Evolutionary conservation across 139 green algal genomes (phyloP).

Genomic region (Chlorella sorokiniana): DNA sequence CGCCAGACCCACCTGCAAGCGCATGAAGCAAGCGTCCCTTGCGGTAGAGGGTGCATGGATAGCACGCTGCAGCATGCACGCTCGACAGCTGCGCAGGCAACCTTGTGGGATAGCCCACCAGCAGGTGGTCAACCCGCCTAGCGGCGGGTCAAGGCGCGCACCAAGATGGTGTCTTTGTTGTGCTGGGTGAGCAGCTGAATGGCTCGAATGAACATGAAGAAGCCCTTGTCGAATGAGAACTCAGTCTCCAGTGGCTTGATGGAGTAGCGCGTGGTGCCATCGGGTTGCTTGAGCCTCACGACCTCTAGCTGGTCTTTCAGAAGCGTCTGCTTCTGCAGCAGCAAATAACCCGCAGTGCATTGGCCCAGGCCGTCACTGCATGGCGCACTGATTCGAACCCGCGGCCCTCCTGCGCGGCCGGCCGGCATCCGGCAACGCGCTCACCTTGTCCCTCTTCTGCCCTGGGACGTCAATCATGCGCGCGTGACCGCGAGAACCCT

Average conservation of each 20-base stretch:
- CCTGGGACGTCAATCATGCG: not conserved
- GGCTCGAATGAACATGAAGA: conserved; percentile 83
- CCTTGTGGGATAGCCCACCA: not conserved
- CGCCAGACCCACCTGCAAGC: conserved; percentile 83
- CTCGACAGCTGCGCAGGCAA: not conserved
- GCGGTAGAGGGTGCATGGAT: too few relatives aligned
- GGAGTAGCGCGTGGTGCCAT: conserved; percentile 62
- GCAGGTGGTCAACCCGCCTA: not conserved
- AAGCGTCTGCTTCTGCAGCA: conserved; percentile 42
- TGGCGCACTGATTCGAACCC: not conserved
- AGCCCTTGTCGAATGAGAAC: conserved; percentile 88
- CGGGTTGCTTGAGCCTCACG: conserved; percentile 50
- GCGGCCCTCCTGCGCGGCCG: not conserved
- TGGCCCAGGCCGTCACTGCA: too few relatives aligned
- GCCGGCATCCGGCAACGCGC: not conserved
- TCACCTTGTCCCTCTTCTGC: not conserved
- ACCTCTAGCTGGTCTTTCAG: conserved; percentile 89
- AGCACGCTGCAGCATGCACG: not conserved
- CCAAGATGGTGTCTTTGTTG: conserved; percentile 82
- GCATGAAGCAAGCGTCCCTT: too few relatives aligned
- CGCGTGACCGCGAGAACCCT: not conserved
- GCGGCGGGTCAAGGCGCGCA: conserved; percentile 36
- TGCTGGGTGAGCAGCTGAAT: conserved; percentile 77
- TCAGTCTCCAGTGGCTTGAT: conserved; percentile 79
- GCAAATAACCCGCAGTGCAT: too few relatives aligned